Conservation (phyloP, 2,329 filamentous ascomycete genomes). For the Phaeosphaeria sp. region DNA sequence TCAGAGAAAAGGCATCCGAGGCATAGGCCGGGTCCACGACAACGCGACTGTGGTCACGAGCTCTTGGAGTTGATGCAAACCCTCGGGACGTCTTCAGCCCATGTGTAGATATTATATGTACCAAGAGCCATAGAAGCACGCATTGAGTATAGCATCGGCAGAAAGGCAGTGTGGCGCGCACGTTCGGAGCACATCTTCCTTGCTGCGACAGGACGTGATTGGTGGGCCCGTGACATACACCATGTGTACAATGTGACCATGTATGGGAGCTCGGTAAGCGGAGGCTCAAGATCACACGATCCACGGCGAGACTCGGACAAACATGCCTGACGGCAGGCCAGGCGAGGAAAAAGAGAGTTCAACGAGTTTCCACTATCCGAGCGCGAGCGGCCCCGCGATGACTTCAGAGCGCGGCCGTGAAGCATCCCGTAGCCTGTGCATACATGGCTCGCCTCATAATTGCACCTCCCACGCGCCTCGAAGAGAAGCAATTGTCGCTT, state of each 20-base stretch:
- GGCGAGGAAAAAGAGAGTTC: constrained; percentile 13
- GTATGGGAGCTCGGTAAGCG: constrained; percentile 28
- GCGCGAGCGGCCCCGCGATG: constrained; percentile 42
- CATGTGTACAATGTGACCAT: neutral
- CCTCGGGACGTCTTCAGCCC: constrained; percentile 23
- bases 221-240: constrained; percentile 22
- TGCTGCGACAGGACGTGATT: constrained; percentile 20
- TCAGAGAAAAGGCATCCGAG: constrained; percentile 38
- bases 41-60: constrained; percentile 7
- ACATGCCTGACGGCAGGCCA: constrained; percentile 8
- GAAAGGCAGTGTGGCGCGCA: constrained; percentile 27
- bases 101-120: constrained; percentile 36
- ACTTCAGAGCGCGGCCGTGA: constrained; percentile 48
- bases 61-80: constrained; percentile 9
- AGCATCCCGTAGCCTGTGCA: constrained; percentile 21
- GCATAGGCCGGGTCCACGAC: constrained; percentile 12
- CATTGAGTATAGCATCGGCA: constrained; percentile 26
- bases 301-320: constrained; percentile 44
- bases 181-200: constrained; percentile 21
- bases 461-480: constrained; percentile 37
- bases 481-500: constrained; percentile 2
- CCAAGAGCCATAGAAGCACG: constrained; percentile 22
- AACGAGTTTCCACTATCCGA: constrained; percentile 15
- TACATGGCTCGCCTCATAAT: constrained; percentile 10
- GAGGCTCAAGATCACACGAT: constrained; percentile 26